phyloP scores from a whole-genome alignment of 2,329 filamentous ascomycete species.

The Emmonsia crescens region DNA sequence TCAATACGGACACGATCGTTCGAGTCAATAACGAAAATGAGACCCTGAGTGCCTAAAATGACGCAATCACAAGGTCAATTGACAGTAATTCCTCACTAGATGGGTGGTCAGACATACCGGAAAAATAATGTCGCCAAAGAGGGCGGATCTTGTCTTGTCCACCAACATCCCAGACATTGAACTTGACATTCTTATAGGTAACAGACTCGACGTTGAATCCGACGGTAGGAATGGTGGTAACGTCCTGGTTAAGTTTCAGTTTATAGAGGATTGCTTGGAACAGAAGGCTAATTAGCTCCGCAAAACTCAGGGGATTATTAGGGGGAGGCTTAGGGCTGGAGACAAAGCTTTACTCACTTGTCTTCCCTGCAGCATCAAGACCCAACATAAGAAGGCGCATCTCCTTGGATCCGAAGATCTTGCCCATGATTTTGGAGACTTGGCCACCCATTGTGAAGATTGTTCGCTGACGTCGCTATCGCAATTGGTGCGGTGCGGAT shows the following conservation, averaged over 20 bases:
- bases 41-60: conserved; percentile 70
- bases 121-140: conserved; percentile 96
- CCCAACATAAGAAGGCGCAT: conserved; percentile 98
- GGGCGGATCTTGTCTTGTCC: conserved; percentile 98
- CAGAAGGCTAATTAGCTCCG: conserved; percentile 1
- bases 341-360: conserved; percentile 43
- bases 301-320: not conserved
- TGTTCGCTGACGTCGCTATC: not conserved
- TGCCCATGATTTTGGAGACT: conserved; percentile 93
- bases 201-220: conserved; percentile 99
- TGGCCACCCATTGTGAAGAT: conserved; percentile 68
- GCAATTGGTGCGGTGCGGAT: not conserved
- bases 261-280: conserved; percentile 82
- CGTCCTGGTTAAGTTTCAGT: conserved; percentile 94
- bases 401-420: conserved; percentile 98
- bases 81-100: not conserved
- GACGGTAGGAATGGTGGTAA: conserved; percentile 96
- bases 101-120: conserved; percentile 42
- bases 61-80: conserved; percentile 11
- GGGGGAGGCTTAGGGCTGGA: not conserved
- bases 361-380: conserved; percentile 96
- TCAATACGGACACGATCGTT: conserved; percentile 85
- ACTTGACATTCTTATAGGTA: conserved; percentile 98
- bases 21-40: conserved; percentile 98
- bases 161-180: conserved; percentile 98